Evolutionary conservation across 257 asterid species (phyloP).

Genomic region (Eucommia ulmoides): DNA sequence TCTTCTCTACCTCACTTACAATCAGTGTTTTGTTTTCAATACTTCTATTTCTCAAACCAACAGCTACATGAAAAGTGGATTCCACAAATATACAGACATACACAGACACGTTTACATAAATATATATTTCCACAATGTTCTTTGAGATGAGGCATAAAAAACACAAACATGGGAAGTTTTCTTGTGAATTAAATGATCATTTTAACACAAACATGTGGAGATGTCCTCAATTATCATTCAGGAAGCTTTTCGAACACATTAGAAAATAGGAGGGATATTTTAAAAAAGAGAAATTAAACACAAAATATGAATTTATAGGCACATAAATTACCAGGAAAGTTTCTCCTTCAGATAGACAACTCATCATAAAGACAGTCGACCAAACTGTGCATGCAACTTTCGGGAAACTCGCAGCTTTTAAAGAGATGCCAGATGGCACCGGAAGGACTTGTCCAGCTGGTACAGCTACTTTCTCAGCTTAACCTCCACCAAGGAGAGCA

Average conservation of each 20-base stretch:
- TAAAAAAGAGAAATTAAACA: neutral
- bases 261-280: neutral
- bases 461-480: conserved; percentile 1
- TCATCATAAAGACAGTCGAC: neutral
- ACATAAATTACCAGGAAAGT: conserved; percentile 1
- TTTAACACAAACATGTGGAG: no score
- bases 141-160: no score
- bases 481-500: neutral
- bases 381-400: conserved; percentile 2
- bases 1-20: conserved; percentile 82
- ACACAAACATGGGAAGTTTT: no score
- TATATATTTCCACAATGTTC: no score
- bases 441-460: conserved; percentile 1
- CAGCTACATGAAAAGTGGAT: conserved; percentile 35
- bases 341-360: neutral
- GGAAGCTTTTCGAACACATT: neutral
- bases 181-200: no score
- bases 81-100: no score
- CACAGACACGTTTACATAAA: no score
- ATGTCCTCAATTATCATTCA: neutral
- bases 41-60: conserved; percentile 60
- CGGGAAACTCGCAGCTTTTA: neutral
- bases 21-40: conserved; percentile 69
- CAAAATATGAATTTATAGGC: no score
- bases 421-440: neutral